A percentile compares a stretch with the other conserved stretches of the same genome.
phyloP scores from a whole-genome alignment of 2,329 filamentous ascomycete genomes.

The Cytospora mali region DNA sequence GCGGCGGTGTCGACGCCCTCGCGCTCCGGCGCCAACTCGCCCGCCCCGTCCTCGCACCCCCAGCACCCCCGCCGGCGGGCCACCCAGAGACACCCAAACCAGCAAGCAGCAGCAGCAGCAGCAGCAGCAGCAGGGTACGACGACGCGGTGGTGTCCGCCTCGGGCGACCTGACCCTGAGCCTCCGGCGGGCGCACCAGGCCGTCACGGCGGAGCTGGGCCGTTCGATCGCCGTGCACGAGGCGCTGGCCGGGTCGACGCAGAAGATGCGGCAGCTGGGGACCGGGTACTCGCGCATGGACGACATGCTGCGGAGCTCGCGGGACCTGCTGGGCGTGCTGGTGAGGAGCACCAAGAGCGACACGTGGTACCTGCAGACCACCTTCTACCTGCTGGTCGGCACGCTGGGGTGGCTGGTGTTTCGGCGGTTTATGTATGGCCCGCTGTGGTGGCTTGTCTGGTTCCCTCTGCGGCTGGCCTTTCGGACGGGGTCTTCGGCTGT shows the following conservation, averaged over 20 bases:
- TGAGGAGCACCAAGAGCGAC: slow-evolving; percentile 91
- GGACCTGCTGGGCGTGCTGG: slow-evolving; percentile 74
- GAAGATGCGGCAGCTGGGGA: slow-evolving; percentile 77
- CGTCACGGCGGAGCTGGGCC: slow-evolving; percentile 80
- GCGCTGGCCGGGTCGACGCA: slow-evolving; percentile 83
- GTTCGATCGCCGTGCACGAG: slow-evolving; percentile 87
- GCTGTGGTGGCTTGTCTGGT: slow-evolving; percentile 83
- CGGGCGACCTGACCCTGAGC: slow-evolving; percentile 80
- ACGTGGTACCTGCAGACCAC: slow-evolving; percentile 96
- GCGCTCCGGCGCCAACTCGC: slow-evolving; percentile 42
- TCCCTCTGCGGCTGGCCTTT: slow-evolving; percentile 73
- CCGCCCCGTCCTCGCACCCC: slow-evolving; percentile 28
- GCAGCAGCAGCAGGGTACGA: slow-evolving; percentile 51
- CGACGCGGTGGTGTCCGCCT: slow-evolving; percentile 74
- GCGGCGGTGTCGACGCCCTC: slow-evolving; percentile 30
- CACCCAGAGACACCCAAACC: slow-evolving; percentile 5
- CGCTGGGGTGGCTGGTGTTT: slow-evolving; percentile 84
- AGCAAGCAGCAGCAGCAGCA: slow-evolving; percentile 36
- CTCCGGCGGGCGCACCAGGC: slow-evolving; percentile 84
- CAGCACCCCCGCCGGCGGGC: slow-evolving; percentile 11
- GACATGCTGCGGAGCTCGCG: slow-evolving; percentile 73
- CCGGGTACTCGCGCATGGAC: slow-evolving; percentile 80
- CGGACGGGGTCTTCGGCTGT: slow-evolving; percentile 57
- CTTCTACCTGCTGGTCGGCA: slow-evolving; percentile 77
- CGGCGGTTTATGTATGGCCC: slow-evolving; percentile 85